These are phyloP conservation scores for Cercophora newfieldiana DNA, from an alignment of 495 filamentous ascomycete genomes.

Conservation along the genomic window DNA sequence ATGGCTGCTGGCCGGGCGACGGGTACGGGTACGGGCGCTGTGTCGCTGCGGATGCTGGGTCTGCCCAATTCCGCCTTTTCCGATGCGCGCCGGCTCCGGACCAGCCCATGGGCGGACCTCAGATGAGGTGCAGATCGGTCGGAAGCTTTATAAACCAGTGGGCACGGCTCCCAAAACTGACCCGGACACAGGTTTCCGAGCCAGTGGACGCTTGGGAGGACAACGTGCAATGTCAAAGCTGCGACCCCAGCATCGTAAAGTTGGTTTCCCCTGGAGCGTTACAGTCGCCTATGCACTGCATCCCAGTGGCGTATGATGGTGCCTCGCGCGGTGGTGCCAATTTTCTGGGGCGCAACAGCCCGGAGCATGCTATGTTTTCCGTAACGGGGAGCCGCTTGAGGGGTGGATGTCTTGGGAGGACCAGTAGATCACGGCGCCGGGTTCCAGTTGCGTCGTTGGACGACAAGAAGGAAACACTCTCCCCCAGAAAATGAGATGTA, in stretches of 20 bases:
- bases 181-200: constrained; percentile 23
- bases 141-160: constrained; percentile 23
- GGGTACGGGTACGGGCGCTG: constrained; percentile 11
- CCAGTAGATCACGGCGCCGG: neutral
- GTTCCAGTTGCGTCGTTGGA: neutral
- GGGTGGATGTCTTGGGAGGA: constrained; percentile 14
- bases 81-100: constrained; percentile 22
- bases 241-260: constrained; percentile 14
- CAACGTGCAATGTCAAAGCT: constrained; percentile 17
- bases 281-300: constrained; percentile 32
- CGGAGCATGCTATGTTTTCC: constrained; percentile 14
- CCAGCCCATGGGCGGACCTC: constrained; percentile 20
- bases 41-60: constrained; percentile 7
- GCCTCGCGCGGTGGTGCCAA: constrained; percentile 13
- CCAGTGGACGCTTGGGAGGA: constrained; percentile 10
- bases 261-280: constrained; percentile 23
- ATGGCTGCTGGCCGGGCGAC: no score
- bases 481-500: neutral
- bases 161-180: constrained; percentile 15
- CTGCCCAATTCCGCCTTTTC: constrained; percentile 22
- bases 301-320: constrained; percentile 26
- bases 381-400: constrained; percentile 7
- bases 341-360: constrained; percentile 7
- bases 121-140: constrained; percentile 7
- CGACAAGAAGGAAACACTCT: constrained; percentile 5